Evolutionary conservation across 1,139 yeast genomes (phyloP).

Genomic region (Protomyces lactucae-debilis): DNA sequence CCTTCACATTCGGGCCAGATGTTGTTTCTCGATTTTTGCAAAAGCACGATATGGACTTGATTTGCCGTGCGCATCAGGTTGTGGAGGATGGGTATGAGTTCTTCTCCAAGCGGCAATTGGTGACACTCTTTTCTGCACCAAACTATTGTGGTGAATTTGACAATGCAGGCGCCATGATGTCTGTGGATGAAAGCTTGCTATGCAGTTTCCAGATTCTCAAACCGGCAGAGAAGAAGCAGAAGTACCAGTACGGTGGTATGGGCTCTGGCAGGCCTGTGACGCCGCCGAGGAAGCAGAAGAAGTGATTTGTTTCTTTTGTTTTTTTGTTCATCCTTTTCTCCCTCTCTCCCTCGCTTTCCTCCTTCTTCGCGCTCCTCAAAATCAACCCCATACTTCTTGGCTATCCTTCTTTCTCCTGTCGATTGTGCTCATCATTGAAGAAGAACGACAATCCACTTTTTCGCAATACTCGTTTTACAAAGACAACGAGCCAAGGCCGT

Average conservation of each 20-base stretch:
- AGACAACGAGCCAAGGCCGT: no score
- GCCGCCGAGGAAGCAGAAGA: slow-evolving; percentile 67
- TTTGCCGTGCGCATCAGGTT: slow-evolving; percentile 97
- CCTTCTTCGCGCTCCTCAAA: no score
- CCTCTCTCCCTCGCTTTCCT: no score
- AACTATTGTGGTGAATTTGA: slow-evolving; percentile 98
- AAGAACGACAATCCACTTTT: no score
- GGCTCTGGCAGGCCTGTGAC: slow-evolving; percentile 48
- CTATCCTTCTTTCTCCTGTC: no score
- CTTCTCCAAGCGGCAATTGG: slow-evolving; percentile 90
- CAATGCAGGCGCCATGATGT: slow-evolving; percentile 99
- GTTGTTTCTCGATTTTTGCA: slow-evolving; percentile 90
- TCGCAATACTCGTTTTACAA: no score
- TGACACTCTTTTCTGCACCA: slow-evolving; percentile 92
- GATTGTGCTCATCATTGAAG: no score
- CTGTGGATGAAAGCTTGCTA: slow-evolving; percentile 89
- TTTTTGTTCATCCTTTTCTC: neutral
- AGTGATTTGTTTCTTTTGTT: neutral
- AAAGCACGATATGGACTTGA: slow-evolving; percentile 93
- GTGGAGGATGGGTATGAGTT: slow-evolving; percentile 99
- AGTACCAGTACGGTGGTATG: slow-evolving; percentile 55
- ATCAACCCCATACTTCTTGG: no score
- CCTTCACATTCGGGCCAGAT: slow-evolving; percentile 96
- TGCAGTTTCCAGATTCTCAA: slow-evolving; percentile 97
- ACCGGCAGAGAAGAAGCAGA: slow-evolving; percentile 92